Base-by-base conservation (phyloP, 345 rosid species). In the Salix koriyanagi region DNA sequence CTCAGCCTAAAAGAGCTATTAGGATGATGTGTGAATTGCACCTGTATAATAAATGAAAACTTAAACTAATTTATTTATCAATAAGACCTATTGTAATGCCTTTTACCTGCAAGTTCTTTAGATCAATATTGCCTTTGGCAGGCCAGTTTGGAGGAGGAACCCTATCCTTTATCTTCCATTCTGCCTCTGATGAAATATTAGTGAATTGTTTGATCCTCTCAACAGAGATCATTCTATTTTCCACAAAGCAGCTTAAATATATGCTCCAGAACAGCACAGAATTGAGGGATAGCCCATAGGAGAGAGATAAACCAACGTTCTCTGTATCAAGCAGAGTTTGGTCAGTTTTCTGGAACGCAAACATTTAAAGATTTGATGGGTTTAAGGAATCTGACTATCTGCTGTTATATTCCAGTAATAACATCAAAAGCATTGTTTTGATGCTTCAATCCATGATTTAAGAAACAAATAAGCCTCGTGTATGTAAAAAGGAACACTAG, bases 141-240 rank as follows among this genome's bases (percentile, higher is more conserved):
- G 99, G 98, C 99, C 99, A 96, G 68, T 83, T 89, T 2, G 86
- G 77, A 81, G 97, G 93, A 23, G 92, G 96, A 37, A 75, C 80
- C 61, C 81, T 86, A 39, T 90, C 93, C 84, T 83, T 75, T 25
- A 78, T 85, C 76, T 85, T 82, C 99, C 99, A 96, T 30, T 79
- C 87, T 16, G 98, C 89, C 80, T 96, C 99, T 1, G 97, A 84
- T 16, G 85, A 86, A 67, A 96, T 91, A 64, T 78, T 86, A n/a
- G 97, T 86, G 71, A 93, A 96, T 80, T 96, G 99, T 80, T 91
- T 93, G 42, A 96, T 81, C 85, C 99, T 93, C 87, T 96, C 99
- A 2, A 93, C 92, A 0, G 98, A 91, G 54, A 96, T 94, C 98
- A 96, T 93, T 79, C 87, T 83, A 80, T 96, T 96, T 79, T 96